Conservation (phyloP, 441 rosid species). For the Pelargonium citronellum region DNA sequence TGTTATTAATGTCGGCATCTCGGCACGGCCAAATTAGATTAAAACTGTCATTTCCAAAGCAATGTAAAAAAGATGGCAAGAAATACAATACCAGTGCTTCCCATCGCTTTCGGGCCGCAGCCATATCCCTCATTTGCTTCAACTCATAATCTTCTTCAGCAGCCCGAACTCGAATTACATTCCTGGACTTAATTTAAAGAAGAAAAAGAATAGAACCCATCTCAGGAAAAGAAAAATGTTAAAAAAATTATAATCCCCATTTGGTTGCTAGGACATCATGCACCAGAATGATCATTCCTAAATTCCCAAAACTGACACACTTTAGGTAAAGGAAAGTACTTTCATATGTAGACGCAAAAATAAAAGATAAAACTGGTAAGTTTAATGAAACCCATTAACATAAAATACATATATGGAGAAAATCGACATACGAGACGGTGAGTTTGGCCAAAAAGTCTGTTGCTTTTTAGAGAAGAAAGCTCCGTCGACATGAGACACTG, state of each 20-base stretch:
- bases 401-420: slow-evolving; percentile 17
- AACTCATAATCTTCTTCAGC: slow-evolving; percentile 64
- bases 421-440: slow-evolving; percentile 35
- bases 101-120: slow-evolving; percentile 93
- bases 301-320: no score
- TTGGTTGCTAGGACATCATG: no score
- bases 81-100: slow-evolving; percentile 57
- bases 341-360: background rate
- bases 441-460: slow-evolving; percentile 17
- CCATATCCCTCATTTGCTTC: slow-evolving; percentile 87
- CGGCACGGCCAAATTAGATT: background rate
- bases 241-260: slow-evolving; percentile 8
- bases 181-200: slow-evolving; percentile 27
- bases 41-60: background rate
- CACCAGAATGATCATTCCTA: no score
- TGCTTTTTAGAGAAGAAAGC: slow-evolving; percentile 22
- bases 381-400: slow-evolving; percentile 15
- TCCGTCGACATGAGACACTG: slow-evolving; percentile 24
- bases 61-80: background rate
- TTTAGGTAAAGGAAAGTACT: no score
- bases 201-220: slow-evolving; percentile 9
- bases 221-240: background rate
- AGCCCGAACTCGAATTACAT: slow-evolving; percentile 50
- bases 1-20: background rate
- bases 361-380: background rate